phyloP scores from a whole-genome alignment of 495 filamentous ascomycete species.

The Penicillium goetzii region DNA sequence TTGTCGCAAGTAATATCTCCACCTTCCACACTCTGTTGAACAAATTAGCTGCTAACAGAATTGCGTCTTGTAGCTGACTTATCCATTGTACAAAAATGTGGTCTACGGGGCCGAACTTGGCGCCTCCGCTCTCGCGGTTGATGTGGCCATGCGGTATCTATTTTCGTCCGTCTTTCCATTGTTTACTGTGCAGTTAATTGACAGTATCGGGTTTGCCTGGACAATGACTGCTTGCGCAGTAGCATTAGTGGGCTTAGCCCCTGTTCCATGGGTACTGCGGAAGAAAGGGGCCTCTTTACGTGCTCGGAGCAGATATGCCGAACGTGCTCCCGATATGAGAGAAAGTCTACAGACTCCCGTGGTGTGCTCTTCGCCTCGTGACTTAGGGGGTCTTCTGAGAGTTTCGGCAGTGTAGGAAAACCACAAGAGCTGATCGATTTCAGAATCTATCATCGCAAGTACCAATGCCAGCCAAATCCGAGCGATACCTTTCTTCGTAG shows the following conservation, averaged over 20 bases:
- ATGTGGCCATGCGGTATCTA: slow-evolving; percentile 16
- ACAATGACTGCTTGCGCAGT: slow-evolving; percentile 12
- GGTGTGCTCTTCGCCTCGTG: too few relatives aligned
- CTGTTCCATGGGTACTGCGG: slow-evolving; percentile 14
- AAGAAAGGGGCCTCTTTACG: slow-evolving; percentile 10
- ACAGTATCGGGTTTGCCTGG: slow-evolving; percentile 16
- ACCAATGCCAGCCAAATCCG: too few relatives aligned
- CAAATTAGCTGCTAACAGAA: too few relatives aligned
- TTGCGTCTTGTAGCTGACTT: slow-evolving; percentile 5
- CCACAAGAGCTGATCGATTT: too few relatives aligned
- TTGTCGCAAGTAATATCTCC: slow-evolving; percentile 9
- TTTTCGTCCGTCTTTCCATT: slow-evolving; percentile 18
- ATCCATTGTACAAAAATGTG: slow-evolving; percentile 20
- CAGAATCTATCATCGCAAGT: too few relatives aligned
- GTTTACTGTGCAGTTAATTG: slow-evolving; percentile 13
- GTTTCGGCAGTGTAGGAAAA: too few relatives aligned
- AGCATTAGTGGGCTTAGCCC: not conserved
- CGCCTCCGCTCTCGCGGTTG: slow-evolving; percentile 15
- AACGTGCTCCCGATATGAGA: too few relatives aligned
- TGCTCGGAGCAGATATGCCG: slow-evolving; percentile 5
- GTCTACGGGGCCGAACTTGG: slow-evolving; percentile 17
- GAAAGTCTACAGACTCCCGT: too few relatives aligned
- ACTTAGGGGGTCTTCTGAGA: too few relatives aligned
- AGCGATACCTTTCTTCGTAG: too few relatives aligned
- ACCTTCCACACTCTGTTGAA: not conserved